Base-by-base conservation (phyloP, 768 basidiomycete genomes). In the Auriscalpium microsporum region DNA sequence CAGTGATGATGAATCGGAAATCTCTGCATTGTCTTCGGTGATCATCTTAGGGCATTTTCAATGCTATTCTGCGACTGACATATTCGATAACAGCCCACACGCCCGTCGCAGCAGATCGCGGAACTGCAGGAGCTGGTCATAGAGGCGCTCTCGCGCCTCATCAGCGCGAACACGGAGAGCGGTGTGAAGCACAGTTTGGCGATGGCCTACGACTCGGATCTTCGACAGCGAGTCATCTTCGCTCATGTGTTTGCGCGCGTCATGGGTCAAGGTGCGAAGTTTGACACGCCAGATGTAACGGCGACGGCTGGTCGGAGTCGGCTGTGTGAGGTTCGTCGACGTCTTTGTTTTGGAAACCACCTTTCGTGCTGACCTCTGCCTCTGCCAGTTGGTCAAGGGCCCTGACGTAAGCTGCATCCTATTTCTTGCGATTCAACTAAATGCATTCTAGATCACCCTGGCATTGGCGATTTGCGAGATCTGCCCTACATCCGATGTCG, bases 141-240 rank as follows among this genome's bases (percentile, higher is more conserved):
- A 56, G 78, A 82, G 6, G 90, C 87, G 1, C 78, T 95, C 8
- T 80, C 91, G 1, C 84, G 92, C 58, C 75, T 95, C 7, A 84
- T 95, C 54, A 80, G 78, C 36, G 81, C 90, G 11, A 95, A 95
- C 65, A 84, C 88, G 14, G 90, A 94, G 64, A 86, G 82, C 62
- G 93, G 90, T 6, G 83, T 94, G 65, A 93, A 92, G 67, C 90
- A 94, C 66, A 92, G 87, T 63, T 79, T 94, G 19, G 73, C 83
- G 5, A 74, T 89, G 56, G 89, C 87, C 1, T 92, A 90, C 62
- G 85, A 90, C 62, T 67, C 73, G 19, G 87, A 94, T 63, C 72
- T 77, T 23, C 71, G 78, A 40, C 84, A 86, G 62, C 80, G 90
- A 13, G 76, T 80, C 10, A 90, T 93, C 23, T 96, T 94, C 64